These are phyloP conservation scores for cucumber (Cucumis sativus) DNA, from an alignment of 306 rosid genomes.

Conservation along the genomic window DNA sequence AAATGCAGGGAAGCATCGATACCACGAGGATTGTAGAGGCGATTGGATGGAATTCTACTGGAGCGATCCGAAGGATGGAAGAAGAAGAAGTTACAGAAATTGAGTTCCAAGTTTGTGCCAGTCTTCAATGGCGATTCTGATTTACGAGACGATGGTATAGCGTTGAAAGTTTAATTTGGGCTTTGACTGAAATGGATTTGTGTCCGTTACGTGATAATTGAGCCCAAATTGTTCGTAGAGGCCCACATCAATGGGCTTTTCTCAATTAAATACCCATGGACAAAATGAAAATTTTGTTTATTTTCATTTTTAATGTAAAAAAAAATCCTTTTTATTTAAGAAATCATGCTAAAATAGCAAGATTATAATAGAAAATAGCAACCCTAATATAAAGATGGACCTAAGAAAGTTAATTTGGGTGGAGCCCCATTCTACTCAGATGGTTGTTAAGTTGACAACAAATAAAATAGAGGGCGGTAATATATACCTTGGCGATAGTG, in stretches of 20 bases:
- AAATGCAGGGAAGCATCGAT: background rate
- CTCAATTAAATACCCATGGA: background rate
- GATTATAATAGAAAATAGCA: too few species aligned
- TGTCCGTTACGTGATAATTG: background rate
- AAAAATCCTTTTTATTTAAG: too few species aligned
- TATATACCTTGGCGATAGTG: too few species aligned
- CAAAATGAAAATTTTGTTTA: background rate
- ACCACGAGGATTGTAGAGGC: background rate
- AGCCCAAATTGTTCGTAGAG: background rate
- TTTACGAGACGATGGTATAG: background rate
- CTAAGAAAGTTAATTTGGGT: too few species aligned
- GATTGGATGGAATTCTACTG: background rate
- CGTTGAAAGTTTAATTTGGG: background rate
- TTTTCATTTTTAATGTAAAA: too few species aligned
- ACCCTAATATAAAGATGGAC: too few species aligned
- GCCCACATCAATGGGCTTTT: background rate
- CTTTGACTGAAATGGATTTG: background rate
- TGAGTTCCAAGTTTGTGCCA: background rate
- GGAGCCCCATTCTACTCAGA: too few species aligned
- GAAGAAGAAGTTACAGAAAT: background rate
- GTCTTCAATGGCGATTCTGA: background rate
- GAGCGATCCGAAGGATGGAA: background rate
- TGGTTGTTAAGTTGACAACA: too few species aligned
- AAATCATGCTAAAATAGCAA: too few species aligned
- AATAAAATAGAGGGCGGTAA: too few species aligned